These are phyloP conservation scores for Gorgonomyces haynaldii DNA, from an alignment of 192 early-diverging fungal species.

Conservation along the genomic window DNA sequence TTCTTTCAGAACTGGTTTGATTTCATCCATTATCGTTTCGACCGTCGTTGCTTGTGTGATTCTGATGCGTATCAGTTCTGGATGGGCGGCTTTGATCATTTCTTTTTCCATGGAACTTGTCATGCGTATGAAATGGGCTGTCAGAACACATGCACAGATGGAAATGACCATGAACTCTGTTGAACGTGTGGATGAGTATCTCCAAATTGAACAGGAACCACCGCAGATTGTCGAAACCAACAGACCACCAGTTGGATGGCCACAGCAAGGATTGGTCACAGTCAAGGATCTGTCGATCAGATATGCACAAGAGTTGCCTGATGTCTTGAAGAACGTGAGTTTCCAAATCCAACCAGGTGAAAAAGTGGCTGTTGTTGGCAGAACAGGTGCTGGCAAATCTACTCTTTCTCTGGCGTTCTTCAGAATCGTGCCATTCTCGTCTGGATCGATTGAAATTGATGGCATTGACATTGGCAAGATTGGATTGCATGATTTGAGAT, in stretches of 20 bases:
- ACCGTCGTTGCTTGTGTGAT: conserved; percentile 64
- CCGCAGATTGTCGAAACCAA: conserved; percentile 42
- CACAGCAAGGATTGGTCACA: conserved; percentile 52
- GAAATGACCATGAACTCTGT: conserved; percentile 60
- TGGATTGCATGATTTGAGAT: conserved; percentile 39
- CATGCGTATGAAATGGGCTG: conserved; percentile 21
- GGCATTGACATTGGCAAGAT: conserved; percentile 57
- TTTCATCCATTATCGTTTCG: conserved; percentile 65
- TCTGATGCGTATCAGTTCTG: conserved; percentile 53
- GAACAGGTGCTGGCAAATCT: conserved; percentile 34
- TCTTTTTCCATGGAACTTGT: conserved; percentile 62
- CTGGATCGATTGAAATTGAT: conserved; percentile 61
- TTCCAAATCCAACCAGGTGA: conserved; percentile 10
- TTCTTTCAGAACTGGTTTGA: conserved; percentile 52
- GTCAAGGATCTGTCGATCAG: conserved; percentile 58
- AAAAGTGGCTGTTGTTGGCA: conserved; percentile 19
- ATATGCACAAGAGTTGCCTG: conserved; percentile 63
- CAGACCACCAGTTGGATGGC: conserved; percentile 31
- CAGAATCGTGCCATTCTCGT: conserved; percentile 50
- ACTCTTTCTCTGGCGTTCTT: conserved; percentile 59
- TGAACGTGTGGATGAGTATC: conserved; percentile 79
- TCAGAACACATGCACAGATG: background rate
- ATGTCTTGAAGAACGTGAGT: conserved; percentile 22
- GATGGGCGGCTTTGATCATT: conserved; percentile 68
- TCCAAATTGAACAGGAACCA: conserved; percentile 70